Percentiles rank a stretch among this genome's conserved stretches.
These are phyloP conservation scores for Ganoderma boninense DNA, from an alignment of 1,284 basidiomycete genomes.

Conservation along the genomic window DNA sequence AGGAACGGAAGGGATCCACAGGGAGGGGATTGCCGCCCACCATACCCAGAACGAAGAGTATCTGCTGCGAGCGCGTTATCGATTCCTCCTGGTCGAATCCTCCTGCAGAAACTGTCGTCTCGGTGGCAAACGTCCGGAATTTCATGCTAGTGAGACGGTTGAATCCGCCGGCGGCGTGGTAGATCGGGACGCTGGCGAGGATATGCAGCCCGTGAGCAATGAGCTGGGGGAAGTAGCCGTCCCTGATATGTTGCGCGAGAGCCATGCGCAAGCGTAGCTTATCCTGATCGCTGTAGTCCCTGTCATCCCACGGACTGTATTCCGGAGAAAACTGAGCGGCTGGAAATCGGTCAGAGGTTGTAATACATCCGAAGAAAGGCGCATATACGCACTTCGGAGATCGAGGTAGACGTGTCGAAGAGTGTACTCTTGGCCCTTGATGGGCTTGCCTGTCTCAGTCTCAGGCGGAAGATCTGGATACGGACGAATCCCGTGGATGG, in stretches of 20 bases:
- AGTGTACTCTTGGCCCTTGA: conserved; percentile 13
- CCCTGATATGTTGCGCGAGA: conserved; percentile 6
- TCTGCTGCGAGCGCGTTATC: conserved; percentile 20
- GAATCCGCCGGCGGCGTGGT: conserved; percentile 17
- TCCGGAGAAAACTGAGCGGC: conserved; percentile 34
- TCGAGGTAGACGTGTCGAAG: conserved; percentile 38
- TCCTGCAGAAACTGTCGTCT: not conserved
- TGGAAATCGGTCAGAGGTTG: not conserved
- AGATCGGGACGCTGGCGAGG: conserved; percentile 38
- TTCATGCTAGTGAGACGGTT: conserved; percentile 33
- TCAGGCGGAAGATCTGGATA: not conserved
- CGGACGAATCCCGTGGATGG: conserved; percentile 11
- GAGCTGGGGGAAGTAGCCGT: conserved; percentile 33
- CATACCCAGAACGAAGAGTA: conserved; percentile 40
- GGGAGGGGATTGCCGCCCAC: conserved; percentile 11
- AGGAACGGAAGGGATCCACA: not conserved
- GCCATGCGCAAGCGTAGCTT: not conserved
- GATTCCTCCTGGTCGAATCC: not conserved
- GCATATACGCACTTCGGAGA: conserved; percentile 32
- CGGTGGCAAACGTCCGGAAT: conserved; percentile 30
- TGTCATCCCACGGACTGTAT: conserved; percentile 27
- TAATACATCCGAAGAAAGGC: not conserved
- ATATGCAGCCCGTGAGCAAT: conserved; percentile 32
- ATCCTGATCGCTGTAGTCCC: not conserved
- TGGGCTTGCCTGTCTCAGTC: not conserved